Evolutionary conservation across 306 rosid genomes (phyloP).

Genomic region (Glycyrrhiza uralensis): DNA sequence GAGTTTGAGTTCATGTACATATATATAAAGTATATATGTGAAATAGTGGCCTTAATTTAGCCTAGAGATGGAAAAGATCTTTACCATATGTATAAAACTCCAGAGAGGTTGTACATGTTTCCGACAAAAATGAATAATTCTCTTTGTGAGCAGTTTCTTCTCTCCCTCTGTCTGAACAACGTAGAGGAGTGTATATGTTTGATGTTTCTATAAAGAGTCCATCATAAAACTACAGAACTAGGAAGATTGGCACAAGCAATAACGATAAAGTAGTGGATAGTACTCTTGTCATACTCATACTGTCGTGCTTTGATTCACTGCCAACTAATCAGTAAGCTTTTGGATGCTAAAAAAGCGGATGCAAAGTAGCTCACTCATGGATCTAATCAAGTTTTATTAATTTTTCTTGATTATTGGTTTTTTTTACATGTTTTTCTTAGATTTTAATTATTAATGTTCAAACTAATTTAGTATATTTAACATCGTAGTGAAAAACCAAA

Average conservation of each 20-base stretch:
- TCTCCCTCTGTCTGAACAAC: not conserved
- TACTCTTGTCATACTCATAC: not conserved
- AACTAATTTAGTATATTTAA: not conserved
- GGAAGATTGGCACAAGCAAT: constrained; percentile 11
- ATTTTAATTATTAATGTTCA: not conserved
- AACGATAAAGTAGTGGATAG: not conserved
- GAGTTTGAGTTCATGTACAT: constrained; percentile 50
- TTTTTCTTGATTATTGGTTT: not conserved
- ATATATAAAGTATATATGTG: constrained; percentile 45
- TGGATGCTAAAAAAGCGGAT: not conserved
- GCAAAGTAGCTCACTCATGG: not conserved
- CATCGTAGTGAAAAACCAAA: too few relatives aligned
- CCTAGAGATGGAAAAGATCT: constrained; percentile 36
- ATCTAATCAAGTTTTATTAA: not conserved
- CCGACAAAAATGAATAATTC: not conserved
- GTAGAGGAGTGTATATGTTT: not conserved
- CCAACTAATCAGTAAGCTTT: not conserved
- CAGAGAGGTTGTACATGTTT: constrained; percentile 18
- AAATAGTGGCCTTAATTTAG: constrained; percentile 25
- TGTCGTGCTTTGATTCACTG: not conserved
- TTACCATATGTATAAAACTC: constrained; percentile 24
- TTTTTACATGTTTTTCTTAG: not conserved
- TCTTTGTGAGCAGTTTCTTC: not conserved
- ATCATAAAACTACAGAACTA: not conserved
- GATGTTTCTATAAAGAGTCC: not conserved